These are phyloP conservation scores for Casaregolazyma suthepensis DNA, from an alignment of 1,139 yeast genomes.

Conservation along the genomic window DNA sequence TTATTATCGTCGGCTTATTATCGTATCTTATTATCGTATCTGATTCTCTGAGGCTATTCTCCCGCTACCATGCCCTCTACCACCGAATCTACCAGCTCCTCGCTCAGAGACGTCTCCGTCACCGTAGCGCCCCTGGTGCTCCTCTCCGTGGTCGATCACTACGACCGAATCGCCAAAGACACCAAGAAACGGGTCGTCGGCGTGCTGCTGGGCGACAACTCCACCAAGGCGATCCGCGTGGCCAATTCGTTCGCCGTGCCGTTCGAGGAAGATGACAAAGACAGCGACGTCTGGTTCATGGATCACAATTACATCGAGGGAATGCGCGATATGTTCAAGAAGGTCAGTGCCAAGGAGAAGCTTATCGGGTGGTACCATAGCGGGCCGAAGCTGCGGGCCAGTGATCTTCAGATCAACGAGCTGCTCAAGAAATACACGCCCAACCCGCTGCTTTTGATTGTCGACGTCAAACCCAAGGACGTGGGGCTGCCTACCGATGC, in stretches of 20 bases:
- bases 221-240: constrained; percentile 39
- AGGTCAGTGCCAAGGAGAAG: constrained; percentile 93
- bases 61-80: neutral
- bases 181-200: constrained; percentile 85
- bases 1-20: too few relatives aligned
- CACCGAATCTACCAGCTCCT: constrained; percentile 9
- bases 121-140: constrained; percentile 94
- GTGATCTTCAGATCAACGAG: constrained; percentile 89
- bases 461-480: constrained; percentile 77
- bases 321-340: constrained; percentile 97
- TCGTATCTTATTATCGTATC: too few relatives aligned
- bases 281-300: constrained; percentile 92
- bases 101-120: constrained; percentile 48
- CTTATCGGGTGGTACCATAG: constrained; percentile 98
- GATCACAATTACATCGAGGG: constrained; percentile 95
- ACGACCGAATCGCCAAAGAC: constrained; percentile 71
- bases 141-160: constrained; percentile 91
- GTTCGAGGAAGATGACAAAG: constrained; percentile 92
- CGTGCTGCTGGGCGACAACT: constrained; percentile 78
- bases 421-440: constrained; percentile 76
- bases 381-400: constrained; percentile 85
- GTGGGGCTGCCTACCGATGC: constrained; percentile 95
- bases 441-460: constrained; percentile 81
- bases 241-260: constrained; percentile 60
- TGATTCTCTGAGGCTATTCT: neutral